Percentiles rank a stretch among this genome's conserved stretches.
Evolutionary conservation across 2,329 filamentous ascomycete genomes (phyloP).

Genomic region (Beauveria bassiana): DNA sequence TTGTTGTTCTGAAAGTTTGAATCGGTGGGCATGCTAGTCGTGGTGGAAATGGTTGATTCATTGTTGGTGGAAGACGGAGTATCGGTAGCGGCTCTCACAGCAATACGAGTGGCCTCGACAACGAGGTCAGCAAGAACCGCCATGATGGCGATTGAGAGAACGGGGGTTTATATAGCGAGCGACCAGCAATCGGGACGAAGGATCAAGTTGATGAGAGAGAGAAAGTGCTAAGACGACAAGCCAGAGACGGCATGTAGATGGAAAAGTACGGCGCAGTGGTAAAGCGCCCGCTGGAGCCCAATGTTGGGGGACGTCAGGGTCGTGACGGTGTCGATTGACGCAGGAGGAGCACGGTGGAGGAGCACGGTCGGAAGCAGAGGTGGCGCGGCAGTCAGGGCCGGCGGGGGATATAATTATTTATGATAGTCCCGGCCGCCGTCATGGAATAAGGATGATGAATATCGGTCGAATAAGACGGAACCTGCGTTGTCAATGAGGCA

Average conservation of each 20-base stretch:
- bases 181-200: neutral
- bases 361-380: conserved; percentile 11
- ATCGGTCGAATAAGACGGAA: conserved; percentile 1
- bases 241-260: neutral
- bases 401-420: neutral
- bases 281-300: neutral
- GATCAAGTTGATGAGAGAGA: neutral
- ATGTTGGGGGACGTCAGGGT: neutral
- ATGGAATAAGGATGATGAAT: neutral
- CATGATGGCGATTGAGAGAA: conserved; percentile 17
- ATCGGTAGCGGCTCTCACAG: conserved; percentile 18
- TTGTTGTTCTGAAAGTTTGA: conserved; percentile 16
- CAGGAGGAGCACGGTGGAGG: conserved; percentile 14
- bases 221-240: neutral
- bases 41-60: conserved; percentile 3
- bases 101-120: conserved; percentile 20
- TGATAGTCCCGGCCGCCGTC: neutral
- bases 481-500: conserved; percentile 4
- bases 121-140: conserved; percentile 19
- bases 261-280: neutral
- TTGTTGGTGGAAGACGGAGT: conserved; percentile 16
- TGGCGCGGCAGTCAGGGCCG: neutral
- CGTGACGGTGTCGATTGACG: conserved; percentile 5
- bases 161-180: neutral
- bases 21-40: conserved; percentile 13